Evolutionary conservation across 139 green algal species (phyloP).

Genomic region (Chlamydomonas applanata): DNA sequence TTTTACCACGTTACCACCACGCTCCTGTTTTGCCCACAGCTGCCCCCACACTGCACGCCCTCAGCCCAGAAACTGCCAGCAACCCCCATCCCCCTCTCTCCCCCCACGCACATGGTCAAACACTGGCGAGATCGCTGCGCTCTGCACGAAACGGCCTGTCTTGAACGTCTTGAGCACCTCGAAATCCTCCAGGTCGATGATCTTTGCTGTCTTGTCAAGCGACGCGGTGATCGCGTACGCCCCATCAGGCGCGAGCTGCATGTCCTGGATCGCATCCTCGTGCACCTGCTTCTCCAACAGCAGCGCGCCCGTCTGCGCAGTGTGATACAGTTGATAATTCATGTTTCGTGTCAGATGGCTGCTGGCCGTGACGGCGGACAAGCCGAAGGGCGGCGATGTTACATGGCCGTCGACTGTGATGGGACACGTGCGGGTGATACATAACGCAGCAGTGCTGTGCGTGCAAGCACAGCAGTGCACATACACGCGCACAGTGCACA

Average conservation of each 20-base stretch:
- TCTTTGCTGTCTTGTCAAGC: constrained; percentile 87
- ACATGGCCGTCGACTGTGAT: too few relatives aligned
- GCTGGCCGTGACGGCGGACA: too few relatives aligned
- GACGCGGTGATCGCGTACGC: constrained; percentile 95
- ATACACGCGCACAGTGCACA: too few relatives aligned
- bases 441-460: too few relatives aligned
- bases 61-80: neutral
- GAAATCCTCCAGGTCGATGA: constrained; percentile 78
- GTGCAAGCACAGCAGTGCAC: too few relatives aligned
- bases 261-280: constrained; percentile 82
- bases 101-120: constrained; percentile 80
- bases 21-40: neutral
- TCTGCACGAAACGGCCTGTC: constrained; percentile 85
- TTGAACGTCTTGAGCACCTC: constrained; percentile 92
- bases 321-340: too few relatives aligned
- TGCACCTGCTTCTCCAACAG: constrained; percentile 72
- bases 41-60: neutral
- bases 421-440: too few relatives aligned
- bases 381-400: too few relatives aligned
- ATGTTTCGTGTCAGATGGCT: too few relatives aligned
- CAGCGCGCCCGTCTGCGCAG: constrained; percentile 68
- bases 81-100: neutral
- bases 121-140: constrained; percentile 87
- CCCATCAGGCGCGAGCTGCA: constrained; percentile 69
- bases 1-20: too few relatives aligned